Conservation (phyloP, 2,329 filamentous ascomycete species). For the Hymenoscyphus linearis region DNA sequence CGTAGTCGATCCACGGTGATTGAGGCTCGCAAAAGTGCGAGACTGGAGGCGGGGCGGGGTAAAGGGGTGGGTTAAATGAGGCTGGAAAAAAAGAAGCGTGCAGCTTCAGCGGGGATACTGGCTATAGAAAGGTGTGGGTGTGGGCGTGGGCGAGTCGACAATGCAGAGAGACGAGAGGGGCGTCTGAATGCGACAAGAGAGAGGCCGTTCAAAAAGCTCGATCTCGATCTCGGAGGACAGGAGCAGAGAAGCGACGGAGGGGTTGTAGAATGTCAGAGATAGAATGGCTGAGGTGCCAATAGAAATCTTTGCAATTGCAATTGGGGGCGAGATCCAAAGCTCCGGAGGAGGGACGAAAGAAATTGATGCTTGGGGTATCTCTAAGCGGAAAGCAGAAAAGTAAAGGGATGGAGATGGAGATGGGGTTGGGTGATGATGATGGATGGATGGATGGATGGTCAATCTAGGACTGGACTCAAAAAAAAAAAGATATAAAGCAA, state of each 20-base stretch:
- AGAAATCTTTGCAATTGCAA: too few relatives aligned
- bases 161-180: not conserved
- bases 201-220: not conserved
- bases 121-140: not conserved
- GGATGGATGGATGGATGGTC: not conserved
- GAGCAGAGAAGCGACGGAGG: not conserved
- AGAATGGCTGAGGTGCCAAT: not conserved
- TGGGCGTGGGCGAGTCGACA: not conserved
- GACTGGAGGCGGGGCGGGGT: too few relatives aligned
- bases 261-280: not conserved
- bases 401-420: not conserved
- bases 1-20: slow-evolving; percentile 28
- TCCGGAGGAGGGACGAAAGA: slow-evolving; percentile 3
- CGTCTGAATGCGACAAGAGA: not conserved
- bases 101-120: not conserved
- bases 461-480: not conserved
- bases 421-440: too few relatives aligned
- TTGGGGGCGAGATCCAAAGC: slow-evolving; percentile 1
- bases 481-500: slow-evolving; percentile 2
- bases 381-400: not conserved
- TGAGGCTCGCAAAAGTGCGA: slow-evolving; percentile 10
- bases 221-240: not conserved
- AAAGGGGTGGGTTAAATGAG: slow-evolving; percentile 4
- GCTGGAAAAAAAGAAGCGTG: slow-evolving; percentile 5
- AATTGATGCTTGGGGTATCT: slow-evolving; percentile 4